Evolutionary conservation across 176 grass and related monocot genomes (phyloP).

Genomic region (Oryza meridionalis): DNA sequence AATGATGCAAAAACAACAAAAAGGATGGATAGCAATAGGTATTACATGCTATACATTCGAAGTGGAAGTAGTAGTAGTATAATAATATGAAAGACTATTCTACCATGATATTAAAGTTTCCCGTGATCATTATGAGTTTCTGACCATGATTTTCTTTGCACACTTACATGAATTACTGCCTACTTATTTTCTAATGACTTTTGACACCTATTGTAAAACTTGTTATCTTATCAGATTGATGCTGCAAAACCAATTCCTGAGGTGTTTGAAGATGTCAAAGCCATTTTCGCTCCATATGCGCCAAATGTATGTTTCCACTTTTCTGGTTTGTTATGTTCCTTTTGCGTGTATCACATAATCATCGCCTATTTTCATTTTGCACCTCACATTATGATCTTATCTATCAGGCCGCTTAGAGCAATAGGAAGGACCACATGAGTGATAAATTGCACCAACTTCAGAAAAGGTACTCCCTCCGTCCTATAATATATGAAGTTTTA

Average conservation of each 20-base stretch:
- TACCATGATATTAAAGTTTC: background rate
- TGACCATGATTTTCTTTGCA: background rate
- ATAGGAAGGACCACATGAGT: slow-evolving; percentile 2
- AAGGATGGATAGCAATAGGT: background rate
- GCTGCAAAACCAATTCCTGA: slow-evolving; percentile 77
- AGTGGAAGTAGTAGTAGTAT: background rate
- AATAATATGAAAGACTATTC: background rate
- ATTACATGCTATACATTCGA: background rate
- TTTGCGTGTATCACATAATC: slow-evolving; percentile 2
- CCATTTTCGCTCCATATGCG: slow-evolving; percentile 59
- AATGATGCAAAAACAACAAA: background rate
- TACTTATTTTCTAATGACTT: slow-evolving; percentile 23
- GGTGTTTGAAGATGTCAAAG: slow-evolving; percentile 78
- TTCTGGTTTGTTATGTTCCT: background rate
- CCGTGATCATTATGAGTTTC: slow-evolving; percentile 2
- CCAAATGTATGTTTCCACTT: slow-evolving; percentile 49
- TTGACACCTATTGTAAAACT: slow-evolving; percentile 17
- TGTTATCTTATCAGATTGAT: slow-evolving; percentile 55
- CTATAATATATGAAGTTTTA: no score
- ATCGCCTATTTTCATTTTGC: background rate
- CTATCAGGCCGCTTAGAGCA: slow-evolving; percentile 46
- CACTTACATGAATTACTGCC: background rate
- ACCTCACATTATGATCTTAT: slow-evolving; percentile 8
- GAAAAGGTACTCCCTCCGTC: no score
- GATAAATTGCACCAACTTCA: slow-evolving; percentile 3